Conservation (phyloP, 495 filamentous ascomycete species). For the Talaromyces thailandensis region DNA sequence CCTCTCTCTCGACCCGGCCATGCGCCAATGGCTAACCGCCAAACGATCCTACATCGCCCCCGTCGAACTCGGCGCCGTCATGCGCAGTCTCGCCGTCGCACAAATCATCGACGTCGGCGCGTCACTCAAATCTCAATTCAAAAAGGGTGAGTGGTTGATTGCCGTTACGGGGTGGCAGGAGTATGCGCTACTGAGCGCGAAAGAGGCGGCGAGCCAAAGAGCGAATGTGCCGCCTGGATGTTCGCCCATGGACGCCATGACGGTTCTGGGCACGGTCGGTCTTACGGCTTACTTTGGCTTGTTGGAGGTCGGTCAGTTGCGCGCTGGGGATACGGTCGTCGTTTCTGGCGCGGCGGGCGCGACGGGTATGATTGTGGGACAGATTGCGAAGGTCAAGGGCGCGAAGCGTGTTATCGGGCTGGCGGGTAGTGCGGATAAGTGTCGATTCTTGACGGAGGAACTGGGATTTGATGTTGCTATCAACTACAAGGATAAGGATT, state of each 20-base stretch:
- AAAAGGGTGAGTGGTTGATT: conserved; percentile 43
- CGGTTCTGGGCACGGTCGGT: conserved; percentile 49
- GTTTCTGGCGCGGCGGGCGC: conserved; percentile 63
- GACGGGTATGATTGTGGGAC: conserved; percentile 58
- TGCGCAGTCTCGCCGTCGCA: conserved; percentile 54
- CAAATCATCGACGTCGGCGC: conserved; percentile 41
- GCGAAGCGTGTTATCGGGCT: conserved; percentile 43
- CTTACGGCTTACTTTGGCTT: conserved; percentile 64
- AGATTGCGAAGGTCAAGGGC: conserved; percentile 58
- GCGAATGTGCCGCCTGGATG: conserved; percentile 37
- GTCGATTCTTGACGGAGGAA: conserved; percentile 37
- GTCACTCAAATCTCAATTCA: conserved; percentile 27
- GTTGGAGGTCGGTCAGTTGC: conserved; percentile 45
- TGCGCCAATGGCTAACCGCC: conserved; percentile 66
- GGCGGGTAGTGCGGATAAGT: conserved; percentile 41
- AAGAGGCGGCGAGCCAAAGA: conserved; percentile 24
- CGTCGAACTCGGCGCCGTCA: conserved; percentile 54
- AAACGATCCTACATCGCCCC: conserved; percentile 59
- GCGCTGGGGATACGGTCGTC: conserved; percentile 53
- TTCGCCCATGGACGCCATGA: conserved; percentile 48
- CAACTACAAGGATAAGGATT: conserved; percentile 47
- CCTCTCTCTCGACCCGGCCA: conserved; percentile 74
- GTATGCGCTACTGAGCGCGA: conserved; percentile 41
- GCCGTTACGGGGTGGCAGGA: conserved; percentile 53
- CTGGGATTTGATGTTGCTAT: conserved; percentile 43